Percentiles rank a stretch among this genome's conserved stretches.
Evolutionary conservation across 495 filamentous ascomycete genomes (phyloP).

Genomic region (Bacidia gigantensis): DNA sequence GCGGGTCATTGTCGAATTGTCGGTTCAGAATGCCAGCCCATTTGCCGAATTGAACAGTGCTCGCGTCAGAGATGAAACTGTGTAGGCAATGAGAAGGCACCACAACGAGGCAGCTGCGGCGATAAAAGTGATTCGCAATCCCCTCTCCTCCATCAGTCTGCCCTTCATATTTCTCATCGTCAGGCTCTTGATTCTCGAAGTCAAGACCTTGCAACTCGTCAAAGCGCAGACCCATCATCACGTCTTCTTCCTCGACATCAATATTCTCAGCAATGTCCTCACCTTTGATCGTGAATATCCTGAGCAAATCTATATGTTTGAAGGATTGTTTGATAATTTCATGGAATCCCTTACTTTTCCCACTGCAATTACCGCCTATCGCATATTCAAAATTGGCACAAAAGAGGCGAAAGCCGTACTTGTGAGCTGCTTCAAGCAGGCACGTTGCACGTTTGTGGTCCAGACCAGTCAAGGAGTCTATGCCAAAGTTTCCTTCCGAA

Average conservation of each 20-base stretch:
- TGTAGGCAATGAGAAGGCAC: not conserved
- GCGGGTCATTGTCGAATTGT: not conserved
- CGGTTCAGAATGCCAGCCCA: not conserved
- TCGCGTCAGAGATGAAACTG: not conserved
- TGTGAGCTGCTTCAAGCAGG: too few relatives aligned
- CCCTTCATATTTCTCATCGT: slow-evolving; percentile 27
- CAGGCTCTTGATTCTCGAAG: too few relatives aligned
- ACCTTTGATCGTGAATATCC: slow-evolving; percentile 3
- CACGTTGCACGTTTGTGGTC: too few relatives aligned
- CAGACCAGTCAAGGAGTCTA: too few relatives aligned
- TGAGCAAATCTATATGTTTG: not conserved
- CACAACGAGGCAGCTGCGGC: slow-evolving; percentile 9
- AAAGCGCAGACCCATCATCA: too few relatives aligned
- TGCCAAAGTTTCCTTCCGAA: too few relatives aligned
- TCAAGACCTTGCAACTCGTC: too few relatives aligned
- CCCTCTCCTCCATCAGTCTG: slow-evolving; percentile 27
- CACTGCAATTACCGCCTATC: not conserved
- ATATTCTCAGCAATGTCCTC: slow-evolving; percentile 1
- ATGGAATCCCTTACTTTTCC: not conserved
- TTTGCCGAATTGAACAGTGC: not conserved
- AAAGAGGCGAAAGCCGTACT: too few relatives aligned
- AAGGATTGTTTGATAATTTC: not conserved
- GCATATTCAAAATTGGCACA: slow-evolving; percentile 8
- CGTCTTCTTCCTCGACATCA: not conserved
- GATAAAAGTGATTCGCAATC: slow-evolving; percentile 25